Conservation (phyloP, 2,329 filamentous ascomycete species). For the Venturia asperata region DNA sequence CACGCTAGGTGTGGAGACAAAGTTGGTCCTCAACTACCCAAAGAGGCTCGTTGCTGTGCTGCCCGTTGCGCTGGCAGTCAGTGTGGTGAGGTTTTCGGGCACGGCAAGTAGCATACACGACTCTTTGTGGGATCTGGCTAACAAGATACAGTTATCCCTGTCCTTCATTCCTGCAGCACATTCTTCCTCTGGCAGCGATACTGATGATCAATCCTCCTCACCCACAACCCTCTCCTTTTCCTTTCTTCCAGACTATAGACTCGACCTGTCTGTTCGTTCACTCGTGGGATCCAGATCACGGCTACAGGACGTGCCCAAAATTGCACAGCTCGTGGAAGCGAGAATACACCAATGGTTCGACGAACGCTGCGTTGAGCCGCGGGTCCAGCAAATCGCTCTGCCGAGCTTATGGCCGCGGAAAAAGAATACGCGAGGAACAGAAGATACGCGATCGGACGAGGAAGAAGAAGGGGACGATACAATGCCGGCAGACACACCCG, state of each 20-base stretch:
- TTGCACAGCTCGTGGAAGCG: constrained; percentile 74
- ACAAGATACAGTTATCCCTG: constrained; percentile 55
- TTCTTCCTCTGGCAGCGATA: constrained; percentile 36
- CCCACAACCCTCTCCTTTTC: constrained; percentile 91
- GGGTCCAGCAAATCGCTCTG: constrained; percentile 79
- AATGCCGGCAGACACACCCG: constrained; percentile 18
- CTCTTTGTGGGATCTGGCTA: not conserved
- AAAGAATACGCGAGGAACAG: constrained; percentile 70
- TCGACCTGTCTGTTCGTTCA: constrained; percentile 75
- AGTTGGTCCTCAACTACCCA: constrained; percentile 88
- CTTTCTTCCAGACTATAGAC: constrained; percentile 80
- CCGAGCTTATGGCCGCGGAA: constrained; percentile 79
- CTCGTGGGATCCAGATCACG: constrained; percentile 72
- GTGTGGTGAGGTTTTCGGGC: constrained; percentile 87
- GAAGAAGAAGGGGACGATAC: constrained; percentile 33
- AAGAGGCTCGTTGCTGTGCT: constrained; percentile 82
- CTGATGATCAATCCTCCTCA: constrained; percentile 26
- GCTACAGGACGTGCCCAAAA: constrained; percentile 80
- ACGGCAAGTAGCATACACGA: constrained; percentile 42
- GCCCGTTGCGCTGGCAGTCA: constrained; percentile 85
- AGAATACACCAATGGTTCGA: constrained; percentile 82
- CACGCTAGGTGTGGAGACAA: constrained; percentile 89
- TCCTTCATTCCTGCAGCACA: constrained; percentile 71
- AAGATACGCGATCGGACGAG: constrained; percentile 35
- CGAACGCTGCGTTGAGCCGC: constrained; percentile 75